phyloP scores from a whole-genome alignment of 768 basidiomycete species.

The Cystofilobasidium bisporidii region DNA sequence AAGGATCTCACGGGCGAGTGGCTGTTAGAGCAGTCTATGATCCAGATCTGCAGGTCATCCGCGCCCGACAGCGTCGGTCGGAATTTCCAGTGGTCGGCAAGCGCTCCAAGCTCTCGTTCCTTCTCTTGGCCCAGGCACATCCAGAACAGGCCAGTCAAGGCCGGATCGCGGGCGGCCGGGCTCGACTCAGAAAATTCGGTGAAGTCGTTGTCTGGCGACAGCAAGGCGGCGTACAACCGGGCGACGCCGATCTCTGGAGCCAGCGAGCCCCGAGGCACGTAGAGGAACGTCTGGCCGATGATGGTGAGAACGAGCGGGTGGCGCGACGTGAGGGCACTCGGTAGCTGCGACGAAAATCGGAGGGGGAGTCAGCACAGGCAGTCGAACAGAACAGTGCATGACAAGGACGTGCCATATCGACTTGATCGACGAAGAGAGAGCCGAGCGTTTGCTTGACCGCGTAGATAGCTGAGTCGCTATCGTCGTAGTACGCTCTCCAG shows the following conservation, averaged over 20 bases:
- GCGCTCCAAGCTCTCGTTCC: not conserved
- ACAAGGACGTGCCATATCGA: constrained; percentile 1
- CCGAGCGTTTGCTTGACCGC: not conserved
- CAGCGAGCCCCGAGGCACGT: constrained; percentile 4
- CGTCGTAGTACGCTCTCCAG: not conserved
- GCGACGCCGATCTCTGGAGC: not conserved
- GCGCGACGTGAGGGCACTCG: constrained; percentile 10
- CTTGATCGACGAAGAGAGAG: constrained; percentile 1
- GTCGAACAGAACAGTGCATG: not conserved
- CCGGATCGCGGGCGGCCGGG: not conserved
- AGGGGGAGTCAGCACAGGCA: not conserved
- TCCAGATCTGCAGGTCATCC: constrained; percentile 3
- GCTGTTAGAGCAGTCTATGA: not conserved
- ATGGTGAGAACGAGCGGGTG: constrained; percentile 21
- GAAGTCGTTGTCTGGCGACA: not conserved
- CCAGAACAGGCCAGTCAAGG: constrained; percentile 12
- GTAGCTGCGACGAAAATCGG: not conserved
- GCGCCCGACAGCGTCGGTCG: not conserved
- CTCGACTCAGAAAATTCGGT: not conserved
- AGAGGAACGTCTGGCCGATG: constrained; percentile 19
- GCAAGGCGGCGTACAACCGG: not conserved
- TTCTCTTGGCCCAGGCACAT: constrained; percentile 16
- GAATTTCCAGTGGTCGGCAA: constrained; percentile 7
- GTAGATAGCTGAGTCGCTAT: not conserved
- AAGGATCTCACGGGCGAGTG: not conserved